Evolutionary conservation across 164 flowering plant genomes (phyloP).

Genomic region (Taxillus chinensis): DNA sequence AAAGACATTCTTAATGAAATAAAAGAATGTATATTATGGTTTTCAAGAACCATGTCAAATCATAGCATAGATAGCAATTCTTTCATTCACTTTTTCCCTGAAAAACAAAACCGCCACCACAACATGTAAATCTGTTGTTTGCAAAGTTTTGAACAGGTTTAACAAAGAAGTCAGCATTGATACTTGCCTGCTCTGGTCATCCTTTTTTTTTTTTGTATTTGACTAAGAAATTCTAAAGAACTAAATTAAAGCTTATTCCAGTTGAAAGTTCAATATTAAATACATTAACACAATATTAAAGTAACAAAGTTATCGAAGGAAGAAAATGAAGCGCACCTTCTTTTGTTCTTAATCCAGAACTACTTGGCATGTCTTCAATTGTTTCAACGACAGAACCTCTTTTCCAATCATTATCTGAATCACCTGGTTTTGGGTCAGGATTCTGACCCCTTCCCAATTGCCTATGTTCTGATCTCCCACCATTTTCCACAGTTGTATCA

Average conservation of each 20-base stretch:
- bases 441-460: constrained; percentile 15
- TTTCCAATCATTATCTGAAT: constrained; percentile 8
- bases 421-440: constrained; percentile 11
- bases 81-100: no score
- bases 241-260: background rate
- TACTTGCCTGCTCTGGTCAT: no score
- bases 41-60: no score
- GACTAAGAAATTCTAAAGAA: background rate
- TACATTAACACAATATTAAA: background rate
- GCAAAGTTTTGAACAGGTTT: no score
- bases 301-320: background rate
- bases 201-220: background rate
- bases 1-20: background rate
- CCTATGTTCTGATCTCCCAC: constrained; percentile 15
- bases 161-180: no score
- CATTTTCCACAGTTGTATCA: constrained; percentile 12
- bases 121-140: no score
- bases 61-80: background rate
- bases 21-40: no score
- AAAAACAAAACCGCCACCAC: no score
- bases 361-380: constrained; percentile 41
- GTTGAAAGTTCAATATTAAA: background rate
- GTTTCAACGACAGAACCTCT: constrained; percentile 13
- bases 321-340: constrained; percentile 38
- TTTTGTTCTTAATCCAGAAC: constrained; percentile 57